These are phyloP conservation scores for Aspergillus nidulans DNA, from an alignment of 495 filamentous ascomycete species.

Conservation along the genomic window DNA sequence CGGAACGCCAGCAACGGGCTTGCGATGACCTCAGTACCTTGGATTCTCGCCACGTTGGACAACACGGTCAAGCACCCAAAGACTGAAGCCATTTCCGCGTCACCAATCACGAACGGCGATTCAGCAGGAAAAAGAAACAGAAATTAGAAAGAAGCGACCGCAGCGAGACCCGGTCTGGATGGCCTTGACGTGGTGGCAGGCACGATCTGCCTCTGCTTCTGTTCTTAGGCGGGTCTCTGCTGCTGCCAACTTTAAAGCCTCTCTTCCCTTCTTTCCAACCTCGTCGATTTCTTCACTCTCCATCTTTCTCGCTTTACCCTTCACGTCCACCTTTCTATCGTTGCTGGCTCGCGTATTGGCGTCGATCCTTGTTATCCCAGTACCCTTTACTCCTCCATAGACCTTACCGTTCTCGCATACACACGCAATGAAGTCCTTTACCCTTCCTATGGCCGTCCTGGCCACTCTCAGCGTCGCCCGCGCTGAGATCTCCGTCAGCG, in stretches of 20 bases:
- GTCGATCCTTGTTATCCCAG: neutral
- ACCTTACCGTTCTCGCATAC: neutral
- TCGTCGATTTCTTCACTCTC: slow-evolving; percentile 6
- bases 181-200: neutral
- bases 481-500: slow-evolving; percentile 27
- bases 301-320: slow-evolving; percentile 3
- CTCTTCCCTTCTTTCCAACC: neutral
- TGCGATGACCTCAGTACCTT: neutral
- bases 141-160: neutral
- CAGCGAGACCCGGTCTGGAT: too few relatives aligned
- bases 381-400: neutral
- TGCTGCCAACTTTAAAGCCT: slow-evolving; percentile 14
- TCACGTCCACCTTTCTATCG: neutral
- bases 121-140: neutral
- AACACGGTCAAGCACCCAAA: too few relatives aligned
- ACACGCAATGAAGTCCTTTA: slow-evolving; percentile 41
- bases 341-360: neutral
- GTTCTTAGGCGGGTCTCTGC: neutral
- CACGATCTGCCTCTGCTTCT: neutral
- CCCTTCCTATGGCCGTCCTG: slow-evolving; percentile 33
- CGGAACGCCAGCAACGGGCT: neutral
- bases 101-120: neutral
- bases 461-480: slow-evolving; percentile 28
- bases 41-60: neutral
- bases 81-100: neutral